Percentiles rank a stretch among this genome's conserved stretches.
phyloP scores from a whole-genome alignment of 305 asterid species.

The Petunia hybrid region DNA sequence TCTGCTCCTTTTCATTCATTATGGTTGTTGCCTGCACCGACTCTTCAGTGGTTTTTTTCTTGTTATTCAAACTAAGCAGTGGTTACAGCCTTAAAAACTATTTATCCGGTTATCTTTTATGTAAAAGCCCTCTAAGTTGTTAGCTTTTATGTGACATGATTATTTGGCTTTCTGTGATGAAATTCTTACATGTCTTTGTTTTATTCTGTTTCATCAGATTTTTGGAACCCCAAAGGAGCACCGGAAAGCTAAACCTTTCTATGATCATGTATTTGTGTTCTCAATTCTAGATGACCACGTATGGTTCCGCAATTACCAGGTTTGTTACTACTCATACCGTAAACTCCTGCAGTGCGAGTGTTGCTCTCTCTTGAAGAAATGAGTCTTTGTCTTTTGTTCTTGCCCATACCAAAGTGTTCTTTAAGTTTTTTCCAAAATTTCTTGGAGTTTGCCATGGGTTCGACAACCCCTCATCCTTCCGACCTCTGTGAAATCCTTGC shows the following conservation, averaged over 20 bases:
- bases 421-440: neutral
- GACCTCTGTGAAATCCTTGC: neutral
- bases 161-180: neutral
- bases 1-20: neutral
- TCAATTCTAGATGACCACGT: constrained; percentile 89
- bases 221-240: constrained; percentile 94
- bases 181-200: neutral
- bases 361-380: neutral
- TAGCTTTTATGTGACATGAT: neutral
- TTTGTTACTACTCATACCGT: constrained; percentile 31
- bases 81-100: neutral
- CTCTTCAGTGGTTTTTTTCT: neutral
- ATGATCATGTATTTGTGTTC: constrained; percentile 86
- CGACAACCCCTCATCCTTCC: neutral
- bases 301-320: constrained; percentile 99
- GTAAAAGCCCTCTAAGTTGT: neutral
- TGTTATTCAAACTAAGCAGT: constrained; percentile 11
- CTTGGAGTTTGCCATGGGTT: neutral
- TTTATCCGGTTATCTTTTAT: neutral
- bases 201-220: constrained; percentile 54
- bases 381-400: neutral
- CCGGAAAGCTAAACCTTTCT: constrained; percentile 92
- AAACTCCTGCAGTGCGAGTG: neutral
- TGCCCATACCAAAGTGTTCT: neutral
- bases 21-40: neutral